Evolutionary conservation across 345 rosid genomes (phyloP).

Genomic region (Populus pruinosa): DNA sequence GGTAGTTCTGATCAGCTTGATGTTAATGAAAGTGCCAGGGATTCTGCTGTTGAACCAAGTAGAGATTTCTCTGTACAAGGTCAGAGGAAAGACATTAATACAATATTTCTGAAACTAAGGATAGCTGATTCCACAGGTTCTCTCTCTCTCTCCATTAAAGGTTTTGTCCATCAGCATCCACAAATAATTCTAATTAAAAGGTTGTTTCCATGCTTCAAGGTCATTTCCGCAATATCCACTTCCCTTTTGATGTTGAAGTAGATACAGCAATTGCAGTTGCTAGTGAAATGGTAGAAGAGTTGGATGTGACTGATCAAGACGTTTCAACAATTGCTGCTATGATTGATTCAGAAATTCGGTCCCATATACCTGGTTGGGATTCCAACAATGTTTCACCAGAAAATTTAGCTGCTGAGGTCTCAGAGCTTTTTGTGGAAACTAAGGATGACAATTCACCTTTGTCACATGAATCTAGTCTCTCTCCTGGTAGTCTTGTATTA

Average conservation of each 20-base stretch:
- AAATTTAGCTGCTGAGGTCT: slow-evolving; percentile 13
- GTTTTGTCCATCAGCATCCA: slow-evolving; percentile 4
- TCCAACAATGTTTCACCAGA: slow-evolving; percentile 30
- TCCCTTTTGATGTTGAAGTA: slow-evolving; percentile 82
- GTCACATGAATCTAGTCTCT: slow-evolving; percentile 21
- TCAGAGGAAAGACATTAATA: slow-evolving; percentile 68
- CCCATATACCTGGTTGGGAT: slow-evolving; percentile 70
- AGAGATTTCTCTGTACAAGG: slow-evolving; percentile 73
- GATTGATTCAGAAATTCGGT: slow-evolving; percentile 72
- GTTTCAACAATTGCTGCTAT: slow-evolving; percentile 65
- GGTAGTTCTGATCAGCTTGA: slow-evolving; percentile 27
- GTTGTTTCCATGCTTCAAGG: slow-evolving; percentile 40
- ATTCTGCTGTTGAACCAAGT: slow-evolving; percentile 35
- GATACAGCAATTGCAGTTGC: slow-evolving; percentile 89
- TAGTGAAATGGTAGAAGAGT: slow-evolving; percentile 90
- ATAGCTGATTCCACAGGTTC: slow-evolving; percentile 83
- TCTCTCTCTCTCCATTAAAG: slow-evolving; percentile 12
- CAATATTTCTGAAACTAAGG: slow-evolving; percentile 79
- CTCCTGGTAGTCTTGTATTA: slow-evolving; percentile 41
- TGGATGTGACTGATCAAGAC: slow-evolving; percentile 89
- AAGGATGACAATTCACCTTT: slow-evolving; percentile 26
- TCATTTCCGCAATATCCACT: slow-evolving; percentile 80
- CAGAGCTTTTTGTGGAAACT: slow-evolving; percentile 18
- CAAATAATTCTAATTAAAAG: background rate
- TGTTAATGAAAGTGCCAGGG: slow-evolving; percentile 16